Evolutionary conservation across 2,329 filamentous ascomycete genomes (phyloP), one percentile per base, ranked within the genome.

Genomic region (Mycosphaerella sp.): DNA sequence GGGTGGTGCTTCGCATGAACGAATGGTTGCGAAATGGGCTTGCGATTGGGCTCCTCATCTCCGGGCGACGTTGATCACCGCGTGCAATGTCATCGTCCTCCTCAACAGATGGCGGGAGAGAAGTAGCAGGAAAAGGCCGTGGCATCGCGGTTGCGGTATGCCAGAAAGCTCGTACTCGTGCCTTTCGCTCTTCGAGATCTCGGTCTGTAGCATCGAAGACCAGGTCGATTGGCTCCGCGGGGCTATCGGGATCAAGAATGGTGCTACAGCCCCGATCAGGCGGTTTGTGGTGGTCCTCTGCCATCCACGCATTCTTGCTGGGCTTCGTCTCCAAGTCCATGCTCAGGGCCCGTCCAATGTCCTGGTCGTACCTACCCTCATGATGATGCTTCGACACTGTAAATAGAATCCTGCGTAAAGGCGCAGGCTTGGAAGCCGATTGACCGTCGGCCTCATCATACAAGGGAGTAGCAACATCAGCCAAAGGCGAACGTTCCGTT

Each of bases 351-450:
- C 47, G 14, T 17, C 34, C 49, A 12, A 18, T 36, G n/a, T 39
- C 44, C 34, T 44, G 52, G 40, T 46, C 58, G 74, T 75, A 77
- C 75, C 73, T 73, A 77, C 74, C 74, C 63, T 53, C 30, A 70
- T 75, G 74, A 70, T 75, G 74, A 77, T 77, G 73, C 66, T 71
- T 65, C 64, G 69, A 56, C 59, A 50, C 53, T 55, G 53, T 34
- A 21, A 53, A 50, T 48, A 40, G 42, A 54, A 43, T 58, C 18
- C 49, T 46, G 39, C 47, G 49, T 32, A 35, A 28, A 36, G 37
- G 46, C 43, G 52, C 44, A 25, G 44, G 25, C 47, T 32, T 50
- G 41, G 50, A 50, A 49, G 34, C 25, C 28, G 50, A 39, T 6
- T 45, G 46, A 30, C 54, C 58, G 34, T 34, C 30, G 10, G 13